phyloP scores from a whole-genome alignment of 768 basidiomycete species.

The Pilatotrama ljubarskyi region DNA sequence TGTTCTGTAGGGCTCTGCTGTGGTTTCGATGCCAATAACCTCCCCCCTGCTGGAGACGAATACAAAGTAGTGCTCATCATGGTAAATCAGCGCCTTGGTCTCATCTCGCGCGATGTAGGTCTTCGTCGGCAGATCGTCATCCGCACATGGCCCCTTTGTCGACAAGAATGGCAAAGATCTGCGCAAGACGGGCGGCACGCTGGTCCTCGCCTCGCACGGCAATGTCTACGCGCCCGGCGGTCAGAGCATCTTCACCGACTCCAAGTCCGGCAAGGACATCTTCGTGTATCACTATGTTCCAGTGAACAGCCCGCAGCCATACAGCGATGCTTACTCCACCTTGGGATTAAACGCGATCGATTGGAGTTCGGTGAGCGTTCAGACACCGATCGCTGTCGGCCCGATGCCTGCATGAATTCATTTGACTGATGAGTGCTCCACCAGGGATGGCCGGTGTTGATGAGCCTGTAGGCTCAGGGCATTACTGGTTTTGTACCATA shows the following conservation, averaged over 20 bases:
- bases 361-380: conserved; percentile 22
- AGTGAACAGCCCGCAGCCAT: conserved; percentile 15
- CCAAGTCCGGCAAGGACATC: conserved; percentile 16
- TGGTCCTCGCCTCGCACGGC: conserved; percentile 32
- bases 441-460: conserved; percentile 22
- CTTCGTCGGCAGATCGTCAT: conserved; percentile 25
- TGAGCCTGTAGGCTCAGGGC: neutral
- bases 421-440: neutral
- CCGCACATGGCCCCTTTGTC: conserved; percentile 25
- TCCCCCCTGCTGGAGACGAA: conserved; percentile 23
- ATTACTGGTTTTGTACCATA: no score
- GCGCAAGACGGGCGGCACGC: conserved; percentile 24
- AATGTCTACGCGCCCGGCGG: conserved; percentile 34
- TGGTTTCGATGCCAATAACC: conserved; percentile 14
- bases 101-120: conserved; percentile 7
- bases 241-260: conserved; percentile 16
- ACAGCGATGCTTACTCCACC: conserved; percentile 15
- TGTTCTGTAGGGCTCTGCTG: conserved; percentile 9
- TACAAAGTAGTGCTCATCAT: conserved; percentile 21
- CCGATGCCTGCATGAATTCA: no score
- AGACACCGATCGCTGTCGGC: neutral
- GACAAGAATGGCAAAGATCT: conserved; percentile 18
- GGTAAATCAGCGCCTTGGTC: neutral
- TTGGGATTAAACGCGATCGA: conserved; percentile 21
- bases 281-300: conserved; percentile 25